A percentile compares a stretch with the other conserved stretches of the same genome.
Conservation (phyloP, 305 asterid genomes). For the Solanum hybrid region DNA sequence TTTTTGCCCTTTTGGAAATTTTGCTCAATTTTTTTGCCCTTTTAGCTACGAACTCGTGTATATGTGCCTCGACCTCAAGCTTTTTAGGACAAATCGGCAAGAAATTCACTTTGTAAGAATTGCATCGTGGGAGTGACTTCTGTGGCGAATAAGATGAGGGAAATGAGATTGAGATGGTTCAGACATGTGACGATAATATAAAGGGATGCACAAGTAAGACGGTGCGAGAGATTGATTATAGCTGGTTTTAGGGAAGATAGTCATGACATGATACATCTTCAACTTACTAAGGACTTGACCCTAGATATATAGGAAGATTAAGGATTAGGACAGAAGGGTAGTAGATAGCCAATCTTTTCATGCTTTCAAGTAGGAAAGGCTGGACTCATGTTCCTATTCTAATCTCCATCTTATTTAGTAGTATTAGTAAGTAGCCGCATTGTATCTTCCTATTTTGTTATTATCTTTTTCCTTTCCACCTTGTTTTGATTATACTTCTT, state of each 20-base stretch:
- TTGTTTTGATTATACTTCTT: background rate
- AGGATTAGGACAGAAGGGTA: background rate
- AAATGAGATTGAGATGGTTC: background rate
- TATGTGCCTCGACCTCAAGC: background rate
- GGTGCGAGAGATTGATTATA: background rate
- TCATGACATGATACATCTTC: background rate
- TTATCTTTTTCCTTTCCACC: background rate
- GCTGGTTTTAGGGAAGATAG: background rate
- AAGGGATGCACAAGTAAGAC: background rate
- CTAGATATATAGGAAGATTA: background rate
- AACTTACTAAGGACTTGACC: background rate
- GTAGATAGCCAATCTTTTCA: background rate
- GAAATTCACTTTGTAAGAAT: background rate
- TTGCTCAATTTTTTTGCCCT: background rate
- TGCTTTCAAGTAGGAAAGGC: background rate
- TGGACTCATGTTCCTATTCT: background rate
- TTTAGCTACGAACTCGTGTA: background rate
- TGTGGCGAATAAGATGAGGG: background rate
- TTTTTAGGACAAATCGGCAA: background rate
- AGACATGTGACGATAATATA: background rate
- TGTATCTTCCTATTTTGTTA: background rate
- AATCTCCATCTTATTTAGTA: background rate
- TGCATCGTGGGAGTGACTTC: background rate
- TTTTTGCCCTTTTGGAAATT: background rate
- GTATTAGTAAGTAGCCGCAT: background rate